A percentile compares a stretch with the other conserved stretches of the same genome.
Evolutionary conservation across 2,329 filamentous ascomycete genomes (phyloP).

Genomic region (Venturia aucupariae): DNA sequence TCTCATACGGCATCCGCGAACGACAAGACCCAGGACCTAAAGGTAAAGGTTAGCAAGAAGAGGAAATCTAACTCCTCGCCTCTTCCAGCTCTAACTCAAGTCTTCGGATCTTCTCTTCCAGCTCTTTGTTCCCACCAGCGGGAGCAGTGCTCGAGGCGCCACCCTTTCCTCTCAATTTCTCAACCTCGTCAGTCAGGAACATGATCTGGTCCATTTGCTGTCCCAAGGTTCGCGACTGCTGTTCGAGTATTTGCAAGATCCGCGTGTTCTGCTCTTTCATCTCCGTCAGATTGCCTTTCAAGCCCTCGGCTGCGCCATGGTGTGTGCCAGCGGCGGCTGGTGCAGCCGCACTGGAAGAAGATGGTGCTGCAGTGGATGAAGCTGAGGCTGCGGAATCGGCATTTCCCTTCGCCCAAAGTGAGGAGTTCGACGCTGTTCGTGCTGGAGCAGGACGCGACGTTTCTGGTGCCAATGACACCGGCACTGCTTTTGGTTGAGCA

Average conservation of each 20-base stretch:
- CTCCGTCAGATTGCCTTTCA: conserved; percentile 60
- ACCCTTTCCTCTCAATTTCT: conserved; percentile 54
- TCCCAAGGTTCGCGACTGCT: conserved; percentile 67
- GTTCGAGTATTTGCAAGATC: conserved; percentile 51
- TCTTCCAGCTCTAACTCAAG: conserved; percentile 34
- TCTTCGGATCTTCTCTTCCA: conserved; percentile 32
- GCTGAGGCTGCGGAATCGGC: neutral
- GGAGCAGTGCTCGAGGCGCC: conserved; percentile 21
- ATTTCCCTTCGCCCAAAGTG: neutral
- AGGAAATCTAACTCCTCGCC: conserved; percentile 14
- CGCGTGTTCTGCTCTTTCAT: conserved; percentile 47
- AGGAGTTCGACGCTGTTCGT: conserved; percentile 19
- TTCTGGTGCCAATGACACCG: conserved; percentile 23
- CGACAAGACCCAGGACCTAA: neutral
- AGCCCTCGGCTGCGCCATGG: conserved; percentile 37
- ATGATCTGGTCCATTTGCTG: conserved; percentile 70
- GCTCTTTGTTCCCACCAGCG: conserved; percentile 25
- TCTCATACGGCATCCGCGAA: neutral
- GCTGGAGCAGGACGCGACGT: conserved; percentile 28
- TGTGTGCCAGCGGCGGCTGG: conserved; percentile 27
- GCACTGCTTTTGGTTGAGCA: conserved; percentile 16
- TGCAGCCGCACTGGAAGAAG: conserved; percentile 26
- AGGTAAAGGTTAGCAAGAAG: neutral
- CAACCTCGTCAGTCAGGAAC: conserved; percentile 62
- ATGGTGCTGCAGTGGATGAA: neutral